Evolutionary conservation across 148 eudicot genomes (phyloP).

Genomic region (Chenopodium berlandieri): DNA sequence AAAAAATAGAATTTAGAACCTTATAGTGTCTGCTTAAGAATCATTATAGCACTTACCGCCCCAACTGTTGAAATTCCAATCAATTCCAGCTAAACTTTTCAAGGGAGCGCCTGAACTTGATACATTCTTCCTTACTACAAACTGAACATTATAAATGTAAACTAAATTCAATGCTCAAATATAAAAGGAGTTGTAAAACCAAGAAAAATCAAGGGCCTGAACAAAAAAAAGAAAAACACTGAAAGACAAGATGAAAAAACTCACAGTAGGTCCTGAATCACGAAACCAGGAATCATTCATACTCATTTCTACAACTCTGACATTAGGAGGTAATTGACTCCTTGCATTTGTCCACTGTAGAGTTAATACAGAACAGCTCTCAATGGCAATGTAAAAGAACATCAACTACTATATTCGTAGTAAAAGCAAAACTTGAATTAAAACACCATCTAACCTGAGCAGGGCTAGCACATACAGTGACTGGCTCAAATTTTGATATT

Average conservation of each 20-base stretch:
- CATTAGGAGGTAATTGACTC: conserved; percentile 54
- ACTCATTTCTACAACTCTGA: conserved; percentile 93
- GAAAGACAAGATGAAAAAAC: conserved; percentile 24
- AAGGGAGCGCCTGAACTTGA: conserved; percentile 29
- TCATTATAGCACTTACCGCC: conserved; percentile 59
- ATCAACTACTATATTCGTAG: too few species aligned
- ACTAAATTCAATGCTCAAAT: background rate
- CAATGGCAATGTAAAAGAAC: background rate
- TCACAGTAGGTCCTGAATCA: conserved; percentile 92
- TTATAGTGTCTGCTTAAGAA: background rate
- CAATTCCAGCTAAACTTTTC: conserved; percentile 67
- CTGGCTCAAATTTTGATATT: conserved; percentile 83
- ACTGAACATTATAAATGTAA: conserved; percentile 35
- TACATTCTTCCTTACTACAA: conserved; percentile 53
- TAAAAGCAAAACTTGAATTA: background rate
- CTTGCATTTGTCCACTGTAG: conserved; percentile 84
- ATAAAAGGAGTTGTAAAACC: background rate
- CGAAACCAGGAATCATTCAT: conserved; percentile 98
- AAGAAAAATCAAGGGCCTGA: background rate
- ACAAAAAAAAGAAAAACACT: background rate
- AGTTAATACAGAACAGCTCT: conserved; percentile 14
- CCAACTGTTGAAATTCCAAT: conserved; percentile 94
- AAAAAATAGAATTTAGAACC: background rate
- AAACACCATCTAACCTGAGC: conserved; percentile 52
- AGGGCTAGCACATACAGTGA: conserved; percentile 85